A percentile compares a stretch with the other conserved stretches of the same genome.
phyloP scores from a whole-genome alignment of 73 alveolate species.

The Diophrys appendiculata region DNA sequence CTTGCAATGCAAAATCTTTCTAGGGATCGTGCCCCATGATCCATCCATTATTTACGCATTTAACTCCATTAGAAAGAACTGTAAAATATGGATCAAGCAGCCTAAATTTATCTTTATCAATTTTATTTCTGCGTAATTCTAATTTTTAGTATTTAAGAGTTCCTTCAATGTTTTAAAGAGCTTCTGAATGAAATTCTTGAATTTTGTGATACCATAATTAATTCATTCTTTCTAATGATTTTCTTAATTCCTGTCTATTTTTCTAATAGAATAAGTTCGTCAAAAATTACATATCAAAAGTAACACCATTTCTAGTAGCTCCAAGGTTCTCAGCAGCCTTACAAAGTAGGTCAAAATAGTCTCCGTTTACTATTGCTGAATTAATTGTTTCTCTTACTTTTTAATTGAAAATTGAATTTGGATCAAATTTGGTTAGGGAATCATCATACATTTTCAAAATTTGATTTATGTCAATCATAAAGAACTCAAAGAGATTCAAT shows the following conservation, averaged over 20 bases:
- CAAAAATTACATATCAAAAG: conserved; percentile 16
- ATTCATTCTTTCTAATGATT: background rate
- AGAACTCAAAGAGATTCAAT: conserved; percentile 56
- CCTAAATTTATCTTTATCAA: conserved; percentile 35
- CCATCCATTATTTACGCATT: conserved; percentile 85
- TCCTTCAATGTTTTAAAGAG: conserved; percentile 66
- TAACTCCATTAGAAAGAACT: conserved; percentile 61
- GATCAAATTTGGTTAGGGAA: background rate
- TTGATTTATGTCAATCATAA: conserved; percentile 32
- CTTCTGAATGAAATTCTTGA: conserved; percentile 54
- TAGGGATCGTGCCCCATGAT: conserved; percentile 80
- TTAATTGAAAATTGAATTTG: background rate
- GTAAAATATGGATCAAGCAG: conserved; percentile 69
- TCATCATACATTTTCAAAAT: background rate
- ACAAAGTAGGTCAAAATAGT: background rate
- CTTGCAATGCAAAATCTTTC: conserved; percentile 75
- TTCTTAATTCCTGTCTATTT: background rate
- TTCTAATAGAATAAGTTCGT: conserved; percentile 33
- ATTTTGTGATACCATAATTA: conserved; percentile 57
- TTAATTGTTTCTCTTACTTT: background rate
- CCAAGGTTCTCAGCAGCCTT: background rate
- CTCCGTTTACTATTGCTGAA: background rate
- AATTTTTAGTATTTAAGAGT: conserved; percentile 69
- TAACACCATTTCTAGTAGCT: background rate
- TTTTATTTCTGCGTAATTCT: conserved; percentile 40